A percentile compares a stretch with the other conserved stretches of the same genome.
phyloP scores from a whole-genome alignment of 805 yeast genomes.

The Hanseniaspora opuntiae region DNA sequence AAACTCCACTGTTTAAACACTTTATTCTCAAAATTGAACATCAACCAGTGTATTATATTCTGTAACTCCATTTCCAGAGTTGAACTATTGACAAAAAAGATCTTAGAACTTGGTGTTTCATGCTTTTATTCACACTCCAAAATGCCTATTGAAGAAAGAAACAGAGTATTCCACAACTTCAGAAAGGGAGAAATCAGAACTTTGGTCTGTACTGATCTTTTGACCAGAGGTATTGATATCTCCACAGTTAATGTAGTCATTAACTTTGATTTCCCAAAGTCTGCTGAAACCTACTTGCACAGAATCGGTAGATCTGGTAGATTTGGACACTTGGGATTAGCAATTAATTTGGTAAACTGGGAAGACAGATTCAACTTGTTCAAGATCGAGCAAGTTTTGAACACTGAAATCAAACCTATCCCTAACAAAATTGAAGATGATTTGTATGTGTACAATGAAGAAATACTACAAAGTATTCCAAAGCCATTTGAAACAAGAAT shows the following conservation, averaged over 20 bases:
- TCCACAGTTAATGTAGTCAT: constrained; percentile 97
- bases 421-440: constrained; percentile 85
- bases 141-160: constrained; percentile 95
- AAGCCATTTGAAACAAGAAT: constrained; percentile 71
- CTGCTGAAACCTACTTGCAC: constrained; percentile 93
- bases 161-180: constrained; percentile 95
- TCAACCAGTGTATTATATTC: constrained; percentile 91
- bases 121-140: constrained; percentile 94
- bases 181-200: constrained; percentile 97
- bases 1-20: constrained; percentile 93
- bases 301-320: constrained; percentile 99
- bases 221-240: constrained; percentile 96
- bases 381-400: constrained; percentile 91
- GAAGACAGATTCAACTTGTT: constrained; percentile 85
- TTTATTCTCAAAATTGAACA: constrained; percentile 80
- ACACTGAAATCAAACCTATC: constrained; percentile 93
- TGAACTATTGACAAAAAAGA: constrained; percentile 86
- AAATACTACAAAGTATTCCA: constrained; percentile 60
- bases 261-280: constrained; percentile 96
- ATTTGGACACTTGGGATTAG: constrained; percentile 95
- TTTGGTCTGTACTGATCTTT: constrained; percentile 87
- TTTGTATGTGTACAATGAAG: constrained; percentile 59
- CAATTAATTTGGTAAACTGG: constrained; percentile 93
- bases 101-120: constrained; percentile 90
- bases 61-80: constrained; percentile 96